These are phyloP conservation scores for Bauhinia variegata DNA, from an alignment of 306 rosid species.

Conservation along the genomic window DNA sequence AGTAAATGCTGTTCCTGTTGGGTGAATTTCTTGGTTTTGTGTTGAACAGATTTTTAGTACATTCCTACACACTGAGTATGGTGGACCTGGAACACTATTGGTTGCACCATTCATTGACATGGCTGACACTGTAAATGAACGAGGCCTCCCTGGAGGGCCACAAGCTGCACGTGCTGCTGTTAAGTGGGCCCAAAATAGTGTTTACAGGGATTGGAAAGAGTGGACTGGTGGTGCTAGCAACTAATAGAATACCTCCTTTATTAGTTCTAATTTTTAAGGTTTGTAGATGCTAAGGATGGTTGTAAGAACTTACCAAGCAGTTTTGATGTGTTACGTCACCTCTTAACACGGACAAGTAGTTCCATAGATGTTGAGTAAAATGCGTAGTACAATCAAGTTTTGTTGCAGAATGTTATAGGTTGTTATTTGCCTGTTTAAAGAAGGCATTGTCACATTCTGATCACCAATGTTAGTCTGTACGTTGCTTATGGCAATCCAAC, in stretches of 20 bases:
- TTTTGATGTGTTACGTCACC: conserved; percentile 36
- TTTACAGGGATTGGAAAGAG: conserved; percentile 92
- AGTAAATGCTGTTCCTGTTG: not conserved
- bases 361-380: not conserved
- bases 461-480: too few relatives aligned
- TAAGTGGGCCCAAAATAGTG: conserved; percentile 81
- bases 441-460: not conserved
- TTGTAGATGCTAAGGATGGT: not conserved
- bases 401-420: not conserved
- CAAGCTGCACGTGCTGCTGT: conserved; percentile 83
- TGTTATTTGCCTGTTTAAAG: conserved; percentile 5
- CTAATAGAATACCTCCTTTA: conserved; percentile 11
- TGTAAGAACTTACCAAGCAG: conserved; percentile 36
- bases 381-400: not conserved
- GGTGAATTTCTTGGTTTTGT: conserved; percentile 14
- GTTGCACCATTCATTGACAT: conserved; percentile 81
- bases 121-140: conserved; percentile 68
- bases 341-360: conserved; percentile 11
- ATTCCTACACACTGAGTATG: conserved; percentile 84
- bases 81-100: conserved; percentile 92
- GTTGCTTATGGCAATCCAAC: too few relatives aligned
- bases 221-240: conserved; percentile 66
- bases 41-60: conserved; percentile 68
- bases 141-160: conserved; percentile 84
- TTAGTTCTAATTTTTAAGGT: conserved; percentile 22